A percentile compares a stretch with the other conserved stretches of the same genome.
These are phyloP conservation scores for Nitzschia palea DNA, from an alignment of 108 stramenopile species.

Conservation along the genomic window DNA sequence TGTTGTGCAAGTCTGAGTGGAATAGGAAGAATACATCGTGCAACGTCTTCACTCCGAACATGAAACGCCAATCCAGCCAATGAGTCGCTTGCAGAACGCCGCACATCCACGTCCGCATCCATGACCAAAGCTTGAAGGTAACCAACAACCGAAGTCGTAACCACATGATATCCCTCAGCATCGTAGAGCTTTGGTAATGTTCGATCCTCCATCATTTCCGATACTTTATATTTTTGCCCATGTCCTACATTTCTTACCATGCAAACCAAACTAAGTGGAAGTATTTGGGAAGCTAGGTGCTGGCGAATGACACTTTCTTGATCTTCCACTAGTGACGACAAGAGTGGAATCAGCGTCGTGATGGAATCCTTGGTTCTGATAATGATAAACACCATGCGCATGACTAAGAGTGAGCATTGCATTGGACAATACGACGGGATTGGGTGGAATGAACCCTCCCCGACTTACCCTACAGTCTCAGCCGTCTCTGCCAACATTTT, in stretches of 20 bases:
- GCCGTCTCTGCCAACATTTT: constrained; percentile 96
- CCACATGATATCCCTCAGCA: constrained; percentile 59
- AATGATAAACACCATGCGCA: background rate
- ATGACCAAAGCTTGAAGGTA: constrained; percentile 58
- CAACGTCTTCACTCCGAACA: constrained; percentile 61
- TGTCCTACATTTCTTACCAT: constrained; percentile 46
- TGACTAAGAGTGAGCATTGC: background rate
- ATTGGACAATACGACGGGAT: background rate
- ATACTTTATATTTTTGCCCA: constrained; percentile 30
- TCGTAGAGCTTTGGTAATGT: constrained; percentile 38
- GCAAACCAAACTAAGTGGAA: constrained; percentile 64
- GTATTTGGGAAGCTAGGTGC: constrained; percentile 80
- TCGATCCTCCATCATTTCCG: constrained; percentile 37
- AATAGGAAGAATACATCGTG: constrained; percentile 56
- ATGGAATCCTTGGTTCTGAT: constrained; percentile 52
- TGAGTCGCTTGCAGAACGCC: constrained; percentile 75
- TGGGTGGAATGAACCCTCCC: background rate
- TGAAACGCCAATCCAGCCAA: constrained; percentile 71
- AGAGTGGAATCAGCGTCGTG: constrained; percentile 69
- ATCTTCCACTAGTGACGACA: constrained; percentile 74
- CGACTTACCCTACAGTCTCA: constrained; percentile 73
- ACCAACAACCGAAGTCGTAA: constrained; percentile 54
- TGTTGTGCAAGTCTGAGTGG: constrained; percentile 64
- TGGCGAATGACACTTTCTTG: constrained; percentile 92
- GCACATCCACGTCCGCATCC: constrained; percentile 81